Evolutionary conservation across 2,329 filamentous ascomycete species (phyloP).

Genomic region (Magnaporthiopsis poae): DNA sequence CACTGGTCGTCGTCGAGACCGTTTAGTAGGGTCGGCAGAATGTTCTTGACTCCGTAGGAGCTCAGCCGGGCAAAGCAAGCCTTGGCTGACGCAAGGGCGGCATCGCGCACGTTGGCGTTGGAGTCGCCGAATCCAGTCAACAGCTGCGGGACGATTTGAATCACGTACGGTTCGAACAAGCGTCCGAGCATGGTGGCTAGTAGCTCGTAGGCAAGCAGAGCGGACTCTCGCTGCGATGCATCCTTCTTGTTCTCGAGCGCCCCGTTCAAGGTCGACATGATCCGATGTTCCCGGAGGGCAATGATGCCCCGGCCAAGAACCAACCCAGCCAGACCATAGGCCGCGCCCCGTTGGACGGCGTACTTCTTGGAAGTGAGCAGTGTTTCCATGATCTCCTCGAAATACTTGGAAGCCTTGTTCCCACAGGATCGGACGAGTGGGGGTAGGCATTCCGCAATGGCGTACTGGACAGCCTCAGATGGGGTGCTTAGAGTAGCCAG

Average conservation of each 20-base stretch:
- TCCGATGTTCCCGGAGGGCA: constrained; percentile 71
- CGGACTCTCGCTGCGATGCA: constrained; percentile 74
- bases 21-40: constrained; percentile 80
- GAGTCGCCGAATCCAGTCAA: constrained; percentile 81
- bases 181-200: constrained; percentile 76
- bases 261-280: constrained; percentile 69
- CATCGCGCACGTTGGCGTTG: constrained; percentile 81
- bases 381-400: constrained; percentile 69
- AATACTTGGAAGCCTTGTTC: constrained; percentile 68
- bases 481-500: constrained; percentile 83
- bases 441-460: constrained; percentile 85
- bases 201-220: constrained; percentile 82
- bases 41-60: constrained; percentile 90
- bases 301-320: constrained; percentile 79
- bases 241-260: constrained; percentile 96
- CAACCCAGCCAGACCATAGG: constrained; percentile 86
- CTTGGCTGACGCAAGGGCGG: constrained; percentile 85
- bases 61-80: constrained; percentile 87
- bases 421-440: constrained; percentile 76
- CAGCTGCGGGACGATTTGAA: constrained; percentile 86
- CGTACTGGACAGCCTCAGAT: constrained; percentile 93
- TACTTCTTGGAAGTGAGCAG: constrained; percentile 85
- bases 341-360: constrained; percentile 82
- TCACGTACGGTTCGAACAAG: constrained; percentile 90
- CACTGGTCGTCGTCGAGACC: constrained; percentile 92